Percentiles rank a stretch among this genome's conserved stretches.
Evolutionary conservation across 225 moss, liverwort and hornwort species (phyloP).

Genomic region (Pleurozium schreberi): DNA sequence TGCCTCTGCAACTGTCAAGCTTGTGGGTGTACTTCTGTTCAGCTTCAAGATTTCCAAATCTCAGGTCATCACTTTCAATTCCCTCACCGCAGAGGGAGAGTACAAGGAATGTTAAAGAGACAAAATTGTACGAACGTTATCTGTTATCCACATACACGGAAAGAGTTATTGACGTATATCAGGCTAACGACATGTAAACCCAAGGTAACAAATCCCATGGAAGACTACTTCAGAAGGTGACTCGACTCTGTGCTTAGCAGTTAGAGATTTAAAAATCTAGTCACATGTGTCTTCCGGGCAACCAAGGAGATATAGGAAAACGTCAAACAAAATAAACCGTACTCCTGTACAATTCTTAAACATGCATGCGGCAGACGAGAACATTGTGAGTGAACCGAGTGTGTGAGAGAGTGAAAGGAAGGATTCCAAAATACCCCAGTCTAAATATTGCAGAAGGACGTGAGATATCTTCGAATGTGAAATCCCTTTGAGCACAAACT

Average conservation of each 20-base stretch:
- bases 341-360: neutral
- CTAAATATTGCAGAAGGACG: neutral
- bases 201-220: neutral
- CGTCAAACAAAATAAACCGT: too few relatives aligned
- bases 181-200: neutral
- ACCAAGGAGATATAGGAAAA: neutral
- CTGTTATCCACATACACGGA: neutral
- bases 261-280: neutral
- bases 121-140: neutral
- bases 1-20: neutral
- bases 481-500: neutral
- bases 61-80: conserved; percentile 9
- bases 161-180: neutral
- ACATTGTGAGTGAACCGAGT: neutral
- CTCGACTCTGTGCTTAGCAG: neutral
- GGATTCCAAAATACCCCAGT: neutral
- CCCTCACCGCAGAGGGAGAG: neutral
- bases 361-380: neutral
- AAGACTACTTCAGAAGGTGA: neutral
- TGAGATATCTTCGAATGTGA: neutral
- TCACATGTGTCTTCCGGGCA: neutral
- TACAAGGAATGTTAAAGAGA: neutral
- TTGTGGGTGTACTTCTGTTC: neutral
- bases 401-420: neutral
- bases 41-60: too few relatives aligned